Evolutionary conservation across 108 stramenopile genomes (phyloP).

Genomic region (Cyclotella kingstonii): DNA sequence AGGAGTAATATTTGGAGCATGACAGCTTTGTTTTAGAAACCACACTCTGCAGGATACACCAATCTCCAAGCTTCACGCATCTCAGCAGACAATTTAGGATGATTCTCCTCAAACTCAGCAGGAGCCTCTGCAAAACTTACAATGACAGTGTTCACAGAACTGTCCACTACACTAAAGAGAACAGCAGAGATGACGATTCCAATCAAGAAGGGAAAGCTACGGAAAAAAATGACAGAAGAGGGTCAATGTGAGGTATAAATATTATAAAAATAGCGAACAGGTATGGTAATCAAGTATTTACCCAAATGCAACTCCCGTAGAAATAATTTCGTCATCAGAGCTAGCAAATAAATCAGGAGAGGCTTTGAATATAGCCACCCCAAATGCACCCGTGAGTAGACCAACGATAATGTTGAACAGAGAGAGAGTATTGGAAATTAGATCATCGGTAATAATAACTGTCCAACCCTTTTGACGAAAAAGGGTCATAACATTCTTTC

Average conservation of each 20-base stretch:
- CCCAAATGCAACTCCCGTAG: conserved; percentile 45
- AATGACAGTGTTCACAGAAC: conserved; percentile 80
- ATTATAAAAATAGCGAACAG: not conserved
- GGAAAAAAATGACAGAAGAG: not conserved
- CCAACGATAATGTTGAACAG: conserved; percentile 61
- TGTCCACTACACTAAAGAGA: conserved; percentile 64
- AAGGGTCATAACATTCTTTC: conserved; percentile 54
- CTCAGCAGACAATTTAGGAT: conserved; percentile 59
- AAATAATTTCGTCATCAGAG: conserved; percentile 24
- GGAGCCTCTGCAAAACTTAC: conserved; percentile 81
- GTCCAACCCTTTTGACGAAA: conserved; percentile 60
- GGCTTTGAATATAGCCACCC: conserved; percentile 38
- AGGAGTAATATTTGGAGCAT: no score
- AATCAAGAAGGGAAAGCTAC: conserved; percentile 54
- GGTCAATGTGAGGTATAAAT: not conserved
- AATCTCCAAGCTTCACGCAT: conserved; percentile 60
- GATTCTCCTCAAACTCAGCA: conserved; percentile 69
- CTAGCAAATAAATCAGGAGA: conserved; percentile 51
- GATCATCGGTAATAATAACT: conserved; percentile 56
- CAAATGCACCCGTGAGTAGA: conserved; percentile 53
- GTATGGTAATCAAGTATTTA: conserved; percentile 11
- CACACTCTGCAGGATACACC: conserved; percentile 55
- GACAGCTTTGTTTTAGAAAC: conserved; percentile 8
- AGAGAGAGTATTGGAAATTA: conserved; percentile 44
- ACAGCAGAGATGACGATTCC: conserved; percentile 61